A percentile compares a stretch with the other conserved stretches of the same genome.
Evolutionary conservation across 352 stramenopile genomes (phyloP).

Genomic region (Phytophthora kernoviae): DNA sequence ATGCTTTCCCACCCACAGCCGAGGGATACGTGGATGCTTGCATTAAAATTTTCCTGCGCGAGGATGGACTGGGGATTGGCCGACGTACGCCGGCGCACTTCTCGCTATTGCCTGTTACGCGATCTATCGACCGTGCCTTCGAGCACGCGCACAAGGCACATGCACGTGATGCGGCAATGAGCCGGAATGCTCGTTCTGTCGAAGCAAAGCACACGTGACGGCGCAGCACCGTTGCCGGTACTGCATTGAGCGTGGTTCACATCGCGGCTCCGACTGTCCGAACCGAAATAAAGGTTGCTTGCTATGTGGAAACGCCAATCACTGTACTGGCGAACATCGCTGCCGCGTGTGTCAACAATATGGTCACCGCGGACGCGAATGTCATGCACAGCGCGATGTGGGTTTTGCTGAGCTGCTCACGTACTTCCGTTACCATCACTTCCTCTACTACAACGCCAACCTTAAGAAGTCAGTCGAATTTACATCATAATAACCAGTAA

Average conservation of each 20-base stretch:
- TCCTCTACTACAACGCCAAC: slow-evolving; percentile 90
- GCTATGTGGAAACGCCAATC: slow-evolving; percentile 73
- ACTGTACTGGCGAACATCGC: slow-evolving; percentile 82
- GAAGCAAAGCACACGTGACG: slow-evolving; percentile 60
- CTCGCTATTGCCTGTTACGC: slow-evolving; percentile 76
- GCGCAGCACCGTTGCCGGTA: slow-evolving; percentile 84
- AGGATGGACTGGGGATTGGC: slow-evolving; percentile 66
- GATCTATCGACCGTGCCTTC: slow-evolving; percentile 77
- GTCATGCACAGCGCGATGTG: slow-evolving; percentile 81
- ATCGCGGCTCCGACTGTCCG: slow-evolving; percentile 71
- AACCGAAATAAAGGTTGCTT: slow-evolving; percentile 73
- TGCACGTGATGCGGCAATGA: slow-evolving; percentile 27
- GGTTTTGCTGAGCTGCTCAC: slow-evolving; percentile 80
- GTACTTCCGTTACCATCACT: slow-evolving; percentile 89
- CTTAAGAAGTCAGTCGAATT: slow-evolving; percentile 89
- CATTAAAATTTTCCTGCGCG: slow-evolving; percentile 87
- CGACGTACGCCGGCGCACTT: slow-evolving; percentile 73
- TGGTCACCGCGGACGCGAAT: slow-evolving; percentile 82
- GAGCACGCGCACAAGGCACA: slow-evolving; percentile 66
- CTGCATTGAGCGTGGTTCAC: slow-evolving; percentile 79
- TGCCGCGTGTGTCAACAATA: slow-evolving; percentile 86
- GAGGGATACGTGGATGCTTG: slow-evolving; percentile 81
- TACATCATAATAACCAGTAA: slow-evolving; percentile 42
- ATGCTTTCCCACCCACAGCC: slow-evolving; percentile 81
- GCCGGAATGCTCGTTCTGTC: slow-evolving; percentile 62